Conservation (phyloP, 208 protist genomes). For the Acanthamoeba healyi region DNA sequence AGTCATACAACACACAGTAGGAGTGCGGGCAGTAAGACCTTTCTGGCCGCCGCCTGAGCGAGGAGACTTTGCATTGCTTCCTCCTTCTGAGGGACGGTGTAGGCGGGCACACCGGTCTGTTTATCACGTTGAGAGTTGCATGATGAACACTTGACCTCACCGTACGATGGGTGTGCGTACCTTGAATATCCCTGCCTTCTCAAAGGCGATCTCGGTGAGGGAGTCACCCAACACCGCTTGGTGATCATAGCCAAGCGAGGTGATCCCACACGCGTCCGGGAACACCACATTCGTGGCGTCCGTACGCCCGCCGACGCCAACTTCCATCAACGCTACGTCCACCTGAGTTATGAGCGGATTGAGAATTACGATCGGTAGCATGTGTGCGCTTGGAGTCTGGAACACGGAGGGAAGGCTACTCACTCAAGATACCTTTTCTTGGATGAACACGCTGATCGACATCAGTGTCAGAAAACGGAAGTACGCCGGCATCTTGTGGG, state of each 20-base stretch:
- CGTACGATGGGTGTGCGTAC: no score
- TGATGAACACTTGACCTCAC: no score
- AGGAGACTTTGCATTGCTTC: constrained; percentile 63
- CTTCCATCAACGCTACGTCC: constrained; percentile 95
- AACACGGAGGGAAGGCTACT: no score
- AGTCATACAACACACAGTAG: neutral
- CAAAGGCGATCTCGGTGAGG: constrained; percentile 93
- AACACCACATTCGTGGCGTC: constrained; percentile 95
- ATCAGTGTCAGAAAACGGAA: constrained; percentile 86
- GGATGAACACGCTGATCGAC: constrained; percentile 79
- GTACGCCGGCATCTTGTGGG: constrained; percentile 85
- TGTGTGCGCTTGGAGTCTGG: no score
- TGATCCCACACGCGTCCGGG: constrained; percentile 93
- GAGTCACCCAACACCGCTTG: constrained; percentile 95
- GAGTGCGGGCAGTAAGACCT: neutral
- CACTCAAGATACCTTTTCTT: constrained; percentile 74
- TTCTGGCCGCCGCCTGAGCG: neutral
- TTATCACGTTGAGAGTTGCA: no score
- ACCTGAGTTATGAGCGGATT: no score
- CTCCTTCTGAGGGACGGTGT: constrained; percentile 44
- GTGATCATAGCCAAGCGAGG: constrained; percentile 95
- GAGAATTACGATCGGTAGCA: no score
- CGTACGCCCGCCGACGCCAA: constrained; percentile 95
- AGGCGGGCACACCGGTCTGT: constrained; percentile 6
- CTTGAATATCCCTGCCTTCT: constrained; percentile 97